A percentile compares a stretch with the other conserved stretches of the same genome.
These are phyloP conservation scores for Cantharellus cinnabarinus DNA, from an alignment of 768 basidiomycete genomes.

Conservation along the genomic window DNA sequence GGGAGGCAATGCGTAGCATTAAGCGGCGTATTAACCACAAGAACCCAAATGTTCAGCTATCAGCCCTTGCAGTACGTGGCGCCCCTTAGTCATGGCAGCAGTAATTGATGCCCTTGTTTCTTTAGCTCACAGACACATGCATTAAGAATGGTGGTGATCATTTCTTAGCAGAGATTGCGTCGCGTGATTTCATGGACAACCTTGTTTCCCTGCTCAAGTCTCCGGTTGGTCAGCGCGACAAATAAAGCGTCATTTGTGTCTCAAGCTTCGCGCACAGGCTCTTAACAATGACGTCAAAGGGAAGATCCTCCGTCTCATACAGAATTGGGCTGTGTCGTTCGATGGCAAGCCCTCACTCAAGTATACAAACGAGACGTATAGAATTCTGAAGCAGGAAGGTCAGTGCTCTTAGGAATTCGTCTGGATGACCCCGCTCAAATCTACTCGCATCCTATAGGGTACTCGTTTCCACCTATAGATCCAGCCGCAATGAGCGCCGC, in stretches of 20 bases:
- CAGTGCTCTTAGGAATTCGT: conserved; percentile 7
- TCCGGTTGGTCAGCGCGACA: conserved; percentile 19
- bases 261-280: conserved; percentile 11
- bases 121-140: conserved; percentile 69
- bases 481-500: conserved; percentile 45
- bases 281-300: conserved; percentile 70
- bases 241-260: not conserved
- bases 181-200: conserved; percentile 86
- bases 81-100: not conserved
- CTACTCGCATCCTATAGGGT: conserved; percentile 27
- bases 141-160: conserved; percentile 95
- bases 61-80: conserved; percentile 61
- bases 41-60: conserved; percentile 87
- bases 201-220: conserved; percentile 74
- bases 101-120: conserved; percentile 4
- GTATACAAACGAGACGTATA: conserved; percentile 69
- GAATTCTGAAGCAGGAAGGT: conserved; percentile 58
- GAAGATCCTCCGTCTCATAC: conserved; percentile 56
- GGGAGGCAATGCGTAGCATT: conserved; percentile 73
- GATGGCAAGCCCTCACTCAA: conserved; percentile 53
- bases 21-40: conserved; percentile 76
- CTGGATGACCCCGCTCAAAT: not conserved
- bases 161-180: conserved; percentile 66
- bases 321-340: conserved; percentile 87
- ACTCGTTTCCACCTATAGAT: conserved; percentile 68